Evolutionary conservation across 768 basidiomycete species (phyloP).

Genomic region (Daedaleopsis nitida): DNA sequence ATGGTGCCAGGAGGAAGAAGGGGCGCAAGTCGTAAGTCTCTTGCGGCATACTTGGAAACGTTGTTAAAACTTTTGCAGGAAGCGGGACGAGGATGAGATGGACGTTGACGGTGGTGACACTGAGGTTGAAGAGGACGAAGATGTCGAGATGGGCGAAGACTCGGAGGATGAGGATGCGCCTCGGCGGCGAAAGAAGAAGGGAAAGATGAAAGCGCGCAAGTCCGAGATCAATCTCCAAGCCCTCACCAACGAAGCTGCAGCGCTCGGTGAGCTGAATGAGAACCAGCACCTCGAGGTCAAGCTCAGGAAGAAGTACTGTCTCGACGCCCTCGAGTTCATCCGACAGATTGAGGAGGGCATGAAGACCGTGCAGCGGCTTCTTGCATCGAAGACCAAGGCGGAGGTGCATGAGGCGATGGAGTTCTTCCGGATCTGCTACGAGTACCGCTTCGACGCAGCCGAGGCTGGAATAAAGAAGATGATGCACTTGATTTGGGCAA

Average conservation of each 20-base stretch:
- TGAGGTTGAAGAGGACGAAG: slow-evolving; percentile 41
- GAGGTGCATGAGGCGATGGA: slow-evolving; percentile 87
- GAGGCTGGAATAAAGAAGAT: slow-evolving; percentile 90
- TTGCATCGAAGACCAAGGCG: slow-evolving; percentile 84
- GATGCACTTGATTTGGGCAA: slow-evolving; percentile 96
- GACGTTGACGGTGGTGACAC: slow-evolving; percentile 46
- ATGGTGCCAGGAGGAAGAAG: slow-evolving; percentile 26
- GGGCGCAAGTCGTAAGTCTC: slow-evolving; percentile 18
- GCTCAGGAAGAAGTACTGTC: slow-evolving; percentile 82
- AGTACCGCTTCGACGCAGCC: slow-evolving; percentile 79
- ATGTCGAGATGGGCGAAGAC: slow-evolving; percentile 34
- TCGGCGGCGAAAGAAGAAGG: slow-evolving; percentile 24
- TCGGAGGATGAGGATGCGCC: slow-evolving; percentile 35
- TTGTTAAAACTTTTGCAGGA: background rate
- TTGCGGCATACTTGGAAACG: too few relatives aligned
- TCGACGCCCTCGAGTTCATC: slow-evolving; percentile 86
- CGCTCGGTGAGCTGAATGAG: slow-evolving; percentile 66
- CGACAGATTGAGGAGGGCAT: slow-evolving; percentile 65
- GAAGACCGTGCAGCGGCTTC: slow-evolving; percentile 69
- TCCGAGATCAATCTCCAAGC: slow-evolving; percentile 73
- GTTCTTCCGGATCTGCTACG: slow-evolving; percentile 82
- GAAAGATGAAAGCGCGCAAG: slow-evolving; percentile 56
- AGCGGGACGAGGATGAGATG: slow-evolving; percentile 46
- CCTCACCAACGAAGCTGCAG: slow-evolving; percentile 70
- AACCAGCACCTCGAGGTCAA: slow-evolving; percentile 66